Conservation (phyloP, 139 green algal genomes). For the Micromonas pusilla region DNA sequence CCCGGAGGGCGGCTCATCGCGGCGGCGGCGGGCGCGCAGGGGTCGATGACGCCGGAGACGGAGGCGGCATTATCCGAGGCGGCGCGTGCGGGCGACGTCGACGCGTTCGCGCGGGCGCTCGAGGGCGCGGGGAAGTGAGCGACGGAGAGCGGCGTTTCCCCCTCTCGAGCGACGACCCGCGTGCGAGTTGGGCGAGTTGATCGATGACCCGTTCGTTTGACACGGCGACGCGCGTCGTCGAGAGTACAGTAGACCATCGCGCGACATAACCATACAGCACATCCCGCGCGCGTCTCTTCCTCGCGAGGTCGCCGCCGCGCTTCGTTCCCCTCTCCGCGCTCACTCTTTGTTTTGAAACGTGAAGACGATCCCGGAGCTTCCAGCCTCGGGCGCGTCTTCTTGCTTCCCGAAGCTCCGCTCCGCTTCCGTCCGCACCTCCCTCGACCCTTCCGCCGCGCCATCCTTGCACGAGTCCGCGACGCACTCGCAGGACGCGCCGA, state of each 20-base stretch:
- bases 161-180: too few species aligned
- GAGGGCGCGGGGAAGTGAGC: background rate
- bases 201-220: too few species aligned
- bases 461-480: conserved; percentile 4
- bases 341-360: too few species aligned
- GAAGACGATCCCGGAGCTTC: background rate
- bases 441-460: background rate
- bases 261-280: too few species aligned
- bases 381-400: background rate
- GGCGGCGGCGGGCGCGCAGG: background rate
- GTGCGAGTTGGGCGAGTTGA: too few species aligned
- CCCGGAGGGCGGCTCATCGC: too few species aligned
- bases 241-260: too few species aligned
- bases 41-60: background rate
- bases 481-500: conserved; percentile 25
- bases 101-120: background rate
- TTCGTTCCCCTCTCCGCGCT: too few species aligned
- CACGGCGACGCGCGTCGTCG: too few species aligned
- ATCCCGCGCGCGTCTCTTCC: too few species aligned
- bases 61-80: background rate
- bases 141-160: too few species aligned
- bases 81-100: background rate
- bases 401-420: background rate
- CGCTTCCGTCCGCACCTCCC: background rate
- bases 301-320: too few species aligned